Evolutionary conservation across 2,329 filamentous ascomycete species (phyloP).

Genomic region (Colletotrichum sp.): DNA sequence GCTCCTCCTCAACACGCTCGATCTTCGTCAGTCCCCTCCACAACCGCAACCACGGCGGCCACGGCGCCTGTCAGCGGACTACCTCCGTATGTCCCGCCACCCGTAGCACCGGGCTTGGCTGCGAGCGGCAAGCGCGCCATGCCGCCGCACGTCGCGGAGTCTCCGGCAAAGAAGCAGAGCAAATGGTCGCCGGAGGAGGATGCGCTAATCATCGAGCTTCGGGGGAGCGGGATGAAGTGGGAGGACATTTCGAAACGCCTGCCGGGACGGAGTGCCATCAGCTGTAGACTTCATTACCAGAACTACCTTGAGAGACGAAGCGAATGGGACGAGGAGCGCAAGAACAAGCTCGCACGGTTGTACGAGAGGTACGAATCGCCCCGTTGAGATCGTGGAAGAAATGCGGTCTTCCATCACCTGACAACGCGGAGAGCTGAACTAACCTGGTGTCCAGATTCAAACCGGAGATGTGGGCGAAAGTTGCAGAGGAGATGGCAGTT

Average conservation of each 20-base stretch:
- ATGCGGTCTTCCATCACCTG: background rate
- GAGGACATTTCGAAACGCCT: slow-evolving; percentile 94
- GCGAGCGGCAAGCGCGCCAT: slow-evolving; percentile 51
- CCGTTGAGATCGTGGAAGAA: background rate
- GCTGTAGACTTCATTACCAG: slow-evolving; percentile 93
- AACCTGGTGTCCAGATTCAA: slow-evolving; percentile 73
- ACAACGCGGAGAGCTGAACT: background rate
- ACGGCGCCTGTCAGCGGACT: slow-evolving; percentile 20
- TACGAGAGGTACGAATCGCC: slow-evolving; percentile 84
- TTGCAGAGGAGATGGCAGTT: slow-evolving; percentile 92
- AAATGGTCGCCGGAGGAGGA: slow-evolving; percentile 97
- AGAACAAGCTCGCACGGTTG: slow-evolving; percentile 92
- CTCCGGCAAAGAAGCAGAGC: slow-evolving; percentile 90
- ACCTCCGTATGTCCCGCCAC: slow-evolving; percentile 21
- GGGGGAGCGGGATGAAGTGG: slow-evolving; percentile 96
- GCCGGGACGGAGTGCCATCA: slow-evolving; percentile 90
- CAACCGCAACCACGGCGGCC: slow-evolving; percentile 26
- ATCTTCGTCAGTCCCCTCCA: slow-evolving; percentile 38
- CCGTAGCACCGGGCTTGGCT: slow-evolving; percentile 37
- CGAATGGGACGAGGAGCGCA: slow-evolving; percentile 97
- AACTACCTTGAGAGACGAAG: slow-evolving; percentile 94
- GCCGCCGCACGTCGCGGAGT: slow-evolving; percentile 61
- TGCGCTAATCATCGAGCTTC: slow-evolving; percentile 88
- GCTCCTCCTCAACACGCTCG: slow-evolving; percentile 44
- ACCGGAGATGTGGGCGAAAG: slow-evolving; percentile 96